Evolutionary conservation across 1,284 basidiomycete genomes (phyloP).

Genomic region (Ustilago loliicola): DNA sequence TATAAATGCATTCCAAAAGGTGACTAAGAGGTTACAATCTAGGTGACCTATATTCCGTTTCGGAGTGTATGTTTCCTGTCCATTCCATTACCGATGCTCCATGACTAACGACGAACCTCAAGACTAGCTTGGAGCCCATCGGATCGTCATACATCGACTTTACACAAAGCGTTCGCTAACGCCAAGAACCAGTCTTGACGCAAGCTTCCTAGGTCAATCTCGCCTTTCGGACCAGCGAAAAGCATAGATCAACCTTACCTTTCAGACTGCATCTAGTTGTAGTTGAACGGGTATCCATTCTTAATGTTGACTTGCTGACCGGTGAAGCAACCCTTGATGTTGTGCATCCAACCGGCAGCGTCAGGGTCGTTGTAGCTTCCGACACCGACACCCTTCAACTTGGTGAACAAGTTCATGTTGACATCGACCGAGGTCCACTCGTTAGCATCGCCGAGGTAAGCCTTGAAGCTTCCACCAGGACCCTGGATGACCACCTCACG

Average conservation of each 20-base stretch:
- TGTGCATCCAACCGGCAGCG: conserved; percentile 41
- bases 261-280: conserved; percentile 9
- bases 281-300: conserved; percentile 37
- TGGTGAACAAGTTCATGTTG: conserved; percentile 51
- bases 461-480: conserved; percentile 45
- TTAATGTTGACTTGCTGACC: conserved; percentile 38
- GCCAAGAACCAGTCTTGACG: conserved; percentile 8
- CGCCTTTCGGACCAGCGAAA: conserved; percentile 22
- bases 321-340: conserved; percentile 49
- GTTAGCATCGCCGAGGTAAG: conserved; percentile 53
- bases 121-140: background rate
- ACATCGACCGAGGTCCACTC: conserved; percentile 48
- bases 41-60: conserved; percentile 12
- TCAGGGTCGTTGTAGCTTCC: conserved; percentile 36
- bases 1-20: background rate
- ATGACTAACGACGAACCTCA: background rate
- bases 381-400: conserved; percentile 36
- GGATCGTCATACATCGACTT: conserved; percentile 1
- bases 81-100: background rate
- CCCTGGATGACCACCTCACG: conserved; percentile 43
- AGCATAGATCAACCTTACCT: too few relatives aligned
- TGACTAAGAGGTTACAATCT: conserved; percentile 6
- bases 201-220: background rate
- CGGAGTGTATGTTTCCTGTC: background rate
- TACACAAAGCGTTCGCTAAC: background rate